Conservation (phyloP, 2,329 filamentous ascomycete genomes). For the Ceratocystis cubensis region DNA sequence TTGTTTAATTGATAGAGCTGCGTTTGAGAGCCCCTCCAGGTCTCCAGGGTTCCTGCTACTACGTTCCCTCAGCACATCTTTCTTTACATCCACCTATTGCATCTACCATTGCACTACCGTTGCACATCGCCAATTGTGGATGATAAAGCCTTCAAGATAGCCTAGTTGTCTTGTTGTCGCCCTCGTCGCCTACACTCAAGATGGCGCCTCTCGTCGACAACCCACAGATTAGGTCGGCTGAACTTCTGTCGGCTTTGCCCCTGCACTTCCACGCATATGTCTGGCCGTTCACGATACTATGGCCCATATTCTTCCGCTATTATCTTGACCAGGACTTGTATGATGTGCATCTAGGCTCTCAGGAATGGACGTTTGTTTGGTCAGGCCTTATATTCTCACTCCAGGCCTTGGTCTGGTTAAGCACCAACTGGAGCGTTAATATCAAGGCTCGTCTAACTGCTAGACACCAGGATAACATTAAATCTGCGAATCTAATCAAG, state of each 20-base stretch:
- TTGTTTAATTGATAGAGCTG: background rate
- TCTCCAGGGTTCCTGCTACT: background rate
- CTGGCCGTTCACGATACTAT: slow-evolving; percentile 84
- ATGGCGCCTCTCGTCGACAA: slow-evolving; percentile 84
- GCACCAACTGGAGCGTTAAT: slow-evolving; percentile 95
- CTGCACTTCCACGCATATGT: slow-evolving; percentile 74
- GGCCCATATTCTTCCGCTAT: slow-evolving; percentile 81
- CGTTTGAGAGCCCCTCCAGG: background rate
- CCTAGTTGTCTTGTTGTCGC: background rate
- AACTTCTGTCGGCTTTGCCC: slow-evolving; percentile 77
- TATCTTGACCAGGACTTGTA: slow-evolving; percentile 77
- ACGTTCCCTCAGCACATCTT: background rate
- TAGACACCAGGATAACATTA: slow-evolving; percentile 53
- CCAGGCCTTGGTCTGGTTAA: slow-evolving; percentile 84
- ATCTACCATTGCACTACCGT: background rate
- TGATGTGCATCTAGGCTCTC: slow-evolving; percentile 79
- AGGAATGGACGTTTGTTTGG: slow-evolving; percentile 98
- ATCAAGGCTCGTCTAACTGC: slow-evolving; percentile 72
- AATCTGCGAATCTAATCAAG: slow-evolving; percentile 77
- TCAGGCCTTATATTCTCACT: slow-evolving; percentile 73
- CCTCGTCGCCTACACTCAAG: background rate
- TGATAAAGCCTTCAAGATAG: background rate
- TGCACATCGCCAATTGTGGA: background rate
- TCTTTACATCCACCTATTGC: background rate
- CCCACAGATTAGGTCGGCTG: slow-evolving; percentile 73